phyloP scores from a whole-genome alignment of 2,329 filamentous ascomycete genomes.

The Penicillium paneum region DNA sequence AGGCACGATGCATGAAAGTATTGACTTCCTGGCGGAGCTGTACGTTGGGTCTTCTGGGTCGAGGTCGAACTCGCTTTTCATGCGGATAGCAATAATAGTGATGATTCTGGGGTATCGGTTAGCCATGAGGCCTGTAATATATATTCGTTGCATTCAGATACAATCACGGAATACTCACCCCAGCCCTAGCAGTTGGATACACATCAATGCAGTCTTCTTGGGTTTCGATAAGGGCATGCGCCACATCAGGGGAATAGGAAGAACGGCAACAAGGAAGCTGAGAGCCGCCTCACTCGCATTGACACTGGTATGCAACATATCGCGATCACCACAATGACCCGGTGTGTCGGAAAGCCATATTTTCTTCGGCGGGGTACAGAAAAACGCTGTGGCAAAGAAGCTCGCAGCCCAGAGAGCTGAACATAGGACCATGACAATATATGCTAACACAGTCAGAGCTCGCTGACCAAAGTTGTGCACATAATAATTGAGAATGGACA shows the following conservation, averaged over 20 bases:
- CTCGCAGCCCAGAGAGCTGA: conserved; percentile 13
- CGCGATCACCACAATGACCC: conserved; percentile 14
- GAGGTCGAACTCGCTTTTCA: conserved; percentile 10
- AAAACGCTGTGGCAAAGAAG: conserved; percentile 17
- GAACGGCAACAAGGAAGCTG: conserved; percentile 11
- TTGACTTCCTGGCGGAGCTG: conserved; percentile 12
- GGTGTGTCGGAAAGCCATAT: conserved; percentile 10
- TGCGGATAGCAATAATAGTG: conserved; percentile 8
- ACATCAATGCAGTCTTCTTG: conserved; percentile 6
- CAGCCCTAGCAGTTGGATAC: conserved; percentile 12
- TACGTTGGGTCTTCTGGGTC: conserved; percentile 10
- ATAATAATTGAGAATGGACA: conserved; percentile 19
- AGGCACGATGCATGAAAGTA: conserved; percentile 10
- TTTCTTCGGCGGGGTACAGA: conserved; percentile 15
- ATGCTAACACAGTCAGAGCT: conserved; percentile 8
- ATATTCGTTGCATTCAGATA: not conserved
- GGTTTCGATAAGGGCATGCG: conserved; percentile 3
- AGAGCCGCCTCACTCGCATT: conserved; percentile 12
- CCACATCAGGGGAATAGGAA: conserved; percentile 9
- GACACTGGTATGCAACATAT: conserved; percentile 12
- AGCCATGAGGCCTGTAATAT: not conserved
- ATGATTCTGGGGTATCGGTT: conserved; percentile 9
- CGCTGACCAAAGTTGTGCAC: conserved; percentile 12
- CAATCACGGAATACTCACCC: conserved; percentile 7
- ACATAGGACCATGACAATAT: conserved; percentile 11